phyloP scores from a whole-genome alignment of 164 flowering plant genomes.

The Vitis rotundifolia region DNA sequence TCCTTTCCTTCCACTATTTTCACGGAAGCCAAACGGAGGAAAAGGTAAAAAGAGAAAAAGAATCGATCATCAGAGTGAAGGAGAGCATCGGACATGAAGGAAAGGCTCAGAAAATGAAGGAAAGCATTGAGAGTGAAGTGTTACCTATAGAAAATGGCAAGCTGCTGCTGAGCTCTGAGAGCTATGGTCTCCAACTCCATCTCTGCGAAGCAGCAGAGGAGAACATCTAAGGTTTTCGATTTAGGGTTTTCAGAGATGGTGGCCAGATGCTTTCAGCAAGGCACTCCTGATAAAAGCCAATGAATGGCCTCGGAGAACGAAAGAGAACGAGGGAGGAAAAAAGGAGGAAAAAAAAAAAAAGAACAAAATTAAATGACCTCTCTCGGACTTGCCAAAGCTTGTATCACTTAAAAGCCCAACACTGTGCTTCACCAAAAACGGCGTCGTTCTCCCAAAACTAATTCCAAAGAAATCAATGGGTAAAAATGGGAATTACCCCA shows the following conservation, averaged over 20 bases:
- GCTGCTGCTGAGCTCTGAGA: conserved; percentile 16
- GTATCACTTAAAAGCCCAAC: too few species aligned
- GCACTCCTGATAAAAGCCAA: conserved; percentile 23
- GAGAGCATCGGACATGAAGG: too few species aligned
- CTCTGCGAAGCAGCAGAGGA: background rate
- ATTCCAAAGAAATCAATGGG: too few species aligned
- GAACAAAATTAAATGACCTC: background rate
- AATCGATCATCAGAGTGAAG: background rate
- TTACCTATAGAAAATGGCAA: conserved; percentile 24
- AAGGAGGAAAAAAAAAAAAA: too few species aligned
- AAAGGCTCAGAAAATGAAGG: background rate
- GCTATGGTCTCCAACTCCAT: conserved; percentile 22
- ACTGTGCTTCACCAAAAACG: background rate
- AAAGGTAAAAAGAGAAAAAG: background rate
- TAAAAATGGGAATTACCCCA: background rate
- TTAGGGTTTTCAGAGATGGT: background rate
- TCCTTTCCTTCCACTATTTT: background rate
- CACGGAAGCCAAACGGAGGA: background rate
- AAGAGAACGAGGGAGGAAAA: background rate
- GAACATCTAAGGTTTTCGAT: conserved; percentile 12
- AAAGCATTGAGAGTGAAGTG: background rate
- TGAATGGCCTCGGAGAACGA: conserved; percentile 29
- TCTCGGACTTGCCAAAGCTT: background rate
- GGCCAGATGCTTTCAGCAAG: conserved; percentile 11
- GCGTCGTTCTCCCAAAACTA: background rate